Conservation (phyloP, 176 grass and related monocot genomes). For the Oryza coarctata region DNA sequence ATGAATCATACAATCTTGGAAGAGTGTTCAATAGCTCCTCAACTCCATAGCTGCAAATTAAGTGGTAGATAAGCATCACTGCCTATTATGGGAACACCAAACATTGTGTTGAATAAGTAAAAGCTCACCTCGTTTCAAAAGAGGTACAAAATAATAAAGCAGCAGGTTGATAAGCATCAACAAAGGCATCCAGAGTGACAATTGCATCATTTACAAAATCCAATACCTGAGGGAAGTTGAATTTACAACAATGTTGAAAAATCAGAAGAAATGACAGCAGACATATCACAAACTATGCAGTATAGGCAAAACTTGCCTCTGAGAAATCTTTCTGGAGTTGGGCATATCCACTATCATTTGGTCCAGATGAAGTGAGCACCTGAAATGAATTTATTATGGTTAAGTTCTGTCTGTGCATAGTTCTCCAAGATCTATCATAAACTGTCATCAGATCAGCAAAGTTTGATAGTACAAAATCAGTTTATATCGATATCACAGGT, state of each 20-base stretch:
- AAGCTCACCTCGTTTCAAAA: slow-evolving; percentile 81
- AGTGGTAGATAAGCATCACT: slow-evolving; percentile 31
- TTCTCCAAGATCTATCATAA: not conserved
- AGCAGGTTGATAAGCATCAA: slow-evolving; percentile 71
- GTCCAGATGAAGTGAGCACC: slow-evolving; percentile 60
- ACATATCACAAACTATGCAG: slow-evolving; percentile 25
- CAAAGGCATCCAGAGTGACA: slow-evolving; percentile 89
- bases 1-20: slow-evolving; percentile 72
- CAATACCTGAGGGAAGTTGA: slow-evolving; percentile 65
- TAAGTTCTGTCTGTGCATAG: slow-evolving; percentile 18
- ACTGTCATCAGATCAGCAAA: not conserved
- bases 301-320: slow-evolving; percentile 57
- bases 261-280: slow-evolving; percentile 5
- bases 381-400: slow-evolving; percentile 34
- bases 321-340: slow-evolving; percentile 86
- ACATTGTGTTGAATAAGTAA: slow-evolving; percentile 4
- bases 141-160: slow-evolving; percentile 76
- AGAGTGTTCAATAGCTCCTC: slow-evolving; percentile 74
- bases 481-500: not conserved
- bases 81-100: not conserved
- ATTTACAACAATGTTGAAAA: slow-evolving; percentile 20
- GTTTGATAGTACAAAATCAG: not conserved
- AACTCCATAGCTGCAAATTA: slow-evolving; percentile 62
- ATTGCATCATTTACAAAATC: slow-evolving; percentile 97
- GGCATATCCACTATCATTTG: slow-evolving; percentile 59